phyloP scores from a whole-genome alignment of 306 rosid genomes.

The Trifolium dubium region DNA sequence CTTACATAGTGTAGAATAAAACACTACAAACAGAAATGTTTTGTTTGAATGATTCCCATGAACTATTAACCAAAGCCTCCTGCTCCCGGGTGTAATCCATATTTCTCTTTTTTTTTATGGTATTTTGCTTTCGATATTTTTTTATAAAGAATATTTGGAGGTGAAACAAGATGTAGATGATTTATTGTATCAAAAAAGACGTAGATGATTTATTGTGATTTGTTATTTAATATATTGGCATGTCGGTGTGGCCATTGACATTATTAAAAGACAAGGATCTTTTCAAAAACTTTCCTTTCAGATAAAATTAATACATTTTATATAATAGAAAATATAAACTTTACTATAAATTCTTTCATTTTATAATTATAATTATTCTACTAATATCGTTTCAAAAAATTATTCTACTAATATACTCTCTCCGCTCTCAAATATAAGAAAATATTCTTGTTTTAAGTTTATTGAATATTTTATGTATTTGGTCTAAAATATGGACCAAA shows the following conservation, averaged over 20 bases:
- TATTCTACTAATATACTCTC: no score
- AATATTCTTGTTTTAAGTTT: no score
- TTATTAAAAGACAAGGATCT: background rate
- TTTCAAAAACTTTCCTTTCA: background rate
- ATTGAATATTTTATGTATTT: no score
- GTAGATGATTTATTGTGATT: background rate
- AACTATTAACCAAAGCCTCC: constrained; percentile 39
- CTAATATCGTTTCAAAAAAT: no score
- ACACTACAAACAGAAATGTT: constrained; percentile 22
- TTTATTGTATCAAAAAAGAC: no score
- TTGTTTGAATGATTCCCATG: constrained; percentile 39
- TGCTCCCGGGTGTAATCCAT: constrained; percentile 43
- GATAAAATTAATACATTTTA: background rate
- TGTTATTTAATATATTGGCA: background rate
- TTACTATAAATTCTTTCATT: background rate
- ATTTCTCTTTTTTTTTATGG: background rate
- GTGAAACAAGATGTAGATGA: background rate
- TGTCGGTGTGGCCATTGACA: background rate
- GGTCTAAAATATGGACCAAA: no score
- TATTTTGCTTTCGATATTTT: background rate
- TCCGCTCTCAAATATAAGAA: no score
- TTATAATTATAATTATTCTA: no score
- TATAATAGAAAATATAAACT: background rate
- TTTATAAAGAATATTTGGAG: background rate
- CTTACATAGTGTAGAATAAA: constrained; percentile 42